Evolutionary conservation across 1,284 basidiomycete genomes (phyloP).

Genomic region (Malassezia slooffiae): DNA sequence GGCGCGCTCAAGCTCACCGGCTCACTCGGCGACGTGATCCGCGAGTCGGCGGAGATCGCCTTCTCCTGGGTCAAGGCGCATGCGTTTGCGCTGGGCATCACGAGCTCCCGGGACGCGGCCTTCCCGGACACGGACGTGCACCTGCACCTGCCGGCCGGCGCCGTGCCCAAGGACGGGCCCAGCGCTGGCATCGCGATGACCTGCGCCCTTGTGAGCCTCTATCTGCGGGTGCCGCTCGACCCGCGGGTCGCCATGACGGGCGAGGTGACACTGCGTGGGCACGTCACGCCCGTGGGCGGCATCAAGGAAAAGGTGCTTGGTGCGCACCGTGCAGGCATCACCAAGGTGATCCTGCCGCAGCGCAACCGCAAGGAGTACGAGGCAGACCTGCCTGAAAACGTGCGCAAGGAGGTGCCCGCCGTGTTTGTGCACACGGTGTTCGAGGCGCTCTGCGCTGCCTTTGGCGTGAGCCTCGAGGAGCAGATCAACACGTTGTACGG

Average conservation of each 20-base stretch:
- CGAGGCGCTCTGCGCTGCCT: constrained; percentile 63
- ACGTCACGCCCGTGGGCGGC: constrained; percentile 41
- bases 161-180: constrained; percentile 81
- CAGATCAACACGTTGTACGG: constrained; percentile 10
- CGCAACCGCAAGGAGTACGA: constrained; percentile 75
- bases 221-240: constrained; percentile 57
- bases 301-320: constrained; percentile 44
- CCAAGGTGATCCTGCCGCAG: constrained; percentile 67
- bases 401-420: constrained; percentile 63
- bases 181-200: constrained; percentile 72
- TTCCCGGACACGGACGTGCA: constrained; percentile 72
- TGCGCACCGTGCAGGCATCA: constrained; percentile 62
- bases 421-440: constrained; percentile 65
- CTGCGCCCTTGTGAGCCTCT: constrained; percentile 69
- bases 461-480: constrained; percentile 18
- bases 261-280: constrained; percentile 39
- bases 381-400: constrained; percentile 63
- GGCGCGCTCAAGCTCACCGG: constrained; percentile 68
- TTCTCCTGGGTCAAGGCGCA: constrained; percentile 59
- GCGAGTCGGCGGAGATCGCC: constrained; percentile 75
- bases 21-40: constrained; percentile 60
- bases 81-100: constrained; percentile 68
- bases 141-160: constrained; percentile 73
- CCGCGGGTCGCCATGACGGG: constrained; percentile 43
- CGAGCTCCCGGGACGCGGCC: constrained; percentile 58